Conservation (phyloP, 148 eudicot species). For the Simmondsia chinensis region DNA sequence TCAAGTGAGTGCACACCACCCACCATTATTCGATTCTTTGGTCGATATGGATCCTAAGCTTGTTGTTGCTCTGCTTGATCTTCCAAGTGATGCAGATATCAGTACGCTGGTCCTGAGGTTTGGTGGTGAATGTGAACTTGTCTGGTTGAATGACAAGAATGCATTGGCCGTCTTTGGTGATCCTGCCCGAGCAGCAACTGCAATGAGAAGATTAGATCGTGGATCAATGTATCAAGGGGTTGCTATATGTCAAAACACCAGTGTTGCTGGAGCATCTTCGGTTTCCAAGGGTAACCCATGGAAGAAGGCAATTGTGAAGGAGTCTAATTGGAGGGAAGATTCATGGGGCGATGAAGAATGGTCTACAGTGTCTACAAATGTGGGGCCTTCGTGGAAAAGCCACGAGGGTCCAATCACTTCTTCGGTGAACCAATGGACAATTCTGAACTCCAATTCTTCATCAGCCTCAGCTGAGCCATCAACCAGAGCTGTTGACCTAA, state of each 20-base stretch:
- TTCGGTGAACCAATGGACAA: slow-evolving; percentile 61
- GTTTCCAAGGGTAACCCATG: slow-evolving; percentile 47
- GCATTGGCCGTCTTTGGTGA: slow-evolving; percentile 87
- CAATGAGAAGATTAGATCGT: slow-evolving; percentile 93
- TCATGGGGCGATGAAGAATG: slow-evolving; percentile 67
- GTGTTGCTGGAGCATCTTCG: slow-evolving; percentile 18
- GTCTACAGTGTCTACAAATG: slow-evolving; percentile 21
- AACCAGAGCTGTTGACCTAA: slow-evolving; percentile 10
- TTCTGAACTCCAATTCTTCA: slow-evolving; percentile 41
- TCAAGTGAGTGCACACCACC: slow-evolving; percentile 27
- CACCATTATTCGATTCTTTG: slow-evolving; percentile 51
- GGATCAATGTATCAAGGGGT: slow-evolving; percentile 82
- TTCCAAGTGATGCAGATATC: slow-evolving; percentile 84
- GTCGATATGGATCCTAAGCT: slow-evolving; percentile 94
- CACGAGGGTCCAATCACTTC: slow-evolving; percentile 39
- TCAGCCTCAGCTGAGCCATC: slow-evolving; percentile 21
- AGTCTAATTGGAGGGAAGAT: slow-evolving; percentile 44
- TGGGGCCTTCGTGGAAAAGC: slow-evolving; percentile 28
- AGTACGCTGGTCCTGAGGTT: slow-evolving; percentile 87
- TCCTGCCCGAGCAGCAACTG: slow-evolving; percentile 88
- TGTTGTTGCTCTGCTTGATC: slow-evolving; percentile 73
- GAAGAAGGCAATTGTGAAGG: slow-evolving; percentile 60
- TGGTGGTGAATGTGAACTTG: slow-evolving; percentile 96
- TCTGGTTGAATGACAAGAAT: slow-evolving; percentile 95
- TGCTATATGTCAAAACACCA: slow-evolving; percentile 33